Base-by-base conservation (phyloP, 192 early-diverging fungal genomes). In the Umbelopsis sp. region DNA sequence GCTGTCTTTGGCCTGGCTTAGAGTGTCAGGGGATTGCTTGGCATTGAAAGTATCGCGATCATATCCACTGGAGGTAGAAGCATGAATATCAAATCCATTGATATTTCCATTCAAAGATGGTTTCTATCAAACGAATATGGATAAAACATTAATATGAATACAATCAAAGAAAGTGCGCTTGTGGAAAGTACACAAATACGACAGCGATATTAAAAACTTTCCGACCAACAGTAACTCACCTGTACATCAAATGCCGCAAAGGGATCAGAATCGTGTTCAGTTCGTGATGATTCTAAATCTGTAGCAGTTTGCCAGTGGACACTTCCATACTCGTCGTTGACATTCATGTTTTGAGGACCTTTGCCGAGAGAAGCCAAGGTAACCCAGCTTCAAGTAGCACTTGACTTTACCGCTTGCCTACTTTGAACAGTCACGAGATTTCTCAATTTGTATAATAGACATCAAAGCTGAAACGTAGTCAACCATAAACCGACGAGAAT, bases 271-370 rank as follows among this genome's bases (percentile, higher is more conserved):
- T 62, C 56, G 12, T 62, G 56, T 8, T 62, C 56, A 29, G 56
- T 34, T 22, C 56, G 56, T 32, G 56, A 62, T 32, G 56, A 62
- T 62, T 62, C 56, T 14, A 62, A 62, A 26, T 62, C 56, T 11
- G 56, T 62, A 20, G 56, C 56, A 32, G 29, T 62, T 62, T 62
- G 56, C 56, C 56, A 62, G 29, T 62, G 56, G 1, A 62, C 56
- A 31, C 56, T 62, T 20, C 56, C 56, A 31, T 62, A 62, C 26
- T 62, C 56, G 29, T 62, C 56, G 17, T 62, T 31, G 56, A 6
- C 56, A 62, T 62, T 62, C 56, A 62, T 62, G 31, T 17, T n/a
- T n/a, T 62, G 31, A 62, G 29, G 56, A 34, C 29, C 29, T 31
- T 41, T 34, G 56, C 56, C 56, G 56, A 62, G 56, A 62, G 31